Base-by-base conservation (phyloP, 2,329 filamentous ascomycete species). In the Ceratocystis lukuohia region DNA sequence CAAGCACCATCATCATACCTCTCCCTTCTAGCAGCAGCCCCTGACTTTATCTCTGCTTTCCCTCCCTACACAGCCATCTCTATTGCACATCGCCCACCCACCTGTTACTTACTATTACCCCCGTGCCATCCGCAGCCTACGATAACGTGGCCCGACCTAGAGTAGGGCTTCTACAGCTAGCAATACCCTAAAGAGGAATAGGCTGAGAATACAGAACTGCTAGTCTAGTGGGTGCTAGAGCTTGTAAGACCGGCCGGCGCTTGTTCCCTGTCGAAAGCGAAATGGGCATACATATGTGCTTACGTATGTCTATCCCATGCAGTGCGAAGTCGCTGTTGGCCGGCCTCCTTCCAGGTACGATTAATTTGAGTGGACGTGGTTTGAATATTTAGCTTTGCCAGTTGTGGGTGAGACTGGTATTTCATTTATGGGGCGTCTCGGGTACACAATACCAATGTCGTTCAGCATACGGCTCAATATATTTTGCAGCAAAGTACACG, bases 271-370 rank as follows among this genome's bases (percentile, higher is more conserved):
- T 33, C 56, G 22, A 53, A 53, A 20, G 10, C 7, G n/a, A n/a
- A 20, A 20, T 20, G 48, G 48, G n/a, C 56, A 25, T 20, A 37
- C 30, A 59, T 30, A n/a, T 59, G 56, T 8, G 28, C 56, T 37
- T 59, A 37, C 56, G 56, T 59, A 59, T 59, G 56, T 37, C 56
- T 37, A 8, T 37, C 56, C 56, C 56, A 37, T 59, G 56, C 15
- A 4, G 5, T n/a, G 28, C 30, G 28, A 59, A 59, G 20, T 22
- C 48, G 48, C 48, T 53, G 48, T 25, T 53, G 48, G 37, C 37
- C 37, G 37, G 10, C 37, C 37, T 15, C 37, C 12, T 41, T 12
- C 37, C 12, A 12, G 37, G 37, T 41, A 41, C 12, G 12, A 4
- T 41, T 41, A 41, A 41, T 41, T 41, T 15, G 37, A 15, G 37